Evolutionary conservation across 148 eudicot species (phyloP), one percentile per base, ranked within the genome.

Genomic region (Euryodendron excelsum): DNA sequence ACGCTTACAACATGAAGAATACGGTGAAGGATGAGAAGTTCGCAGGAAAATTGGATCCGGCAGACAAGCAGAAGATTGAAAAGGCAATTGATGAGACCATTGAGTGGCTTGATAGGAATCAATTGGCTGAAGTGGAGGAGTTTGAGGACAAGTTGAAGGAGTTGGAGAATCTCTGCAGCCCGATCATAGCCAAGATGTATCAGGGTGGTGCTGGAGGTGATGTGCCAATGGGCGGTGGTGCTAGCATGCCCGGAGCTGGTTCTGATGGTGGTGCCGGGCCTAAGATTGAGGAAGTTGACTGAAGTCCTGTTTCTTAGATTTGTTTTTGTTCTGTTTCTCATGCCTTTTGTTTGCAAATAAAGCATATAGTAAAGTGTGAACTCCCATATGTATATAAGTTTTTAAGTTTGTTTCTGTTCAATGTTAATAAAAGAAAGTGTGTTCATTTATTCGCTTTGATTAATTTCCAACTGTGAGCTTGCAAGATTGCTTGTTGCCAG

Each of bases 231-330:
- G 74, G 74, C 2, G 74, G 74, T 14, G 58, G 36, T 0, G 59
- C n/a, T 0, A 27, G 58, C 12, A 71, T 71, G 74, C 74, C 56
- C 0, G 74, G 74, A 2, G 56, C 45, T 9, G 69, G 27, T 21
- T 20, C 69, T 15, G 69, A n/a, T 18, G 37, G 58, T 69, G 63
- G 73, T 27, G 14, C 74, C 14, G 74, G 74, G 36, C 74, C 74
- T 71, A 71, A 71, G 74, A 71, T 71, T 48, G 74, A 71, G 53
- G 74, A 71, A 48, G 74, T 71, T 71, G 74, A 71, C 17, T 71
- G 21, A 70, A 47, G 2, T 21, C 0, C 27, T 36, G 47, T 66
- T 64, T 64, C 39, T 33, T 18, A 21, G 45, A 23, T 36, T 23
- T 65, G 69, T 36, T 66, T 65, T 65, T 30, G 47, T 2, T 30